Base-by-base conservation (phyloP, 305 asterid species). In the Rubia occidens region DNA sequence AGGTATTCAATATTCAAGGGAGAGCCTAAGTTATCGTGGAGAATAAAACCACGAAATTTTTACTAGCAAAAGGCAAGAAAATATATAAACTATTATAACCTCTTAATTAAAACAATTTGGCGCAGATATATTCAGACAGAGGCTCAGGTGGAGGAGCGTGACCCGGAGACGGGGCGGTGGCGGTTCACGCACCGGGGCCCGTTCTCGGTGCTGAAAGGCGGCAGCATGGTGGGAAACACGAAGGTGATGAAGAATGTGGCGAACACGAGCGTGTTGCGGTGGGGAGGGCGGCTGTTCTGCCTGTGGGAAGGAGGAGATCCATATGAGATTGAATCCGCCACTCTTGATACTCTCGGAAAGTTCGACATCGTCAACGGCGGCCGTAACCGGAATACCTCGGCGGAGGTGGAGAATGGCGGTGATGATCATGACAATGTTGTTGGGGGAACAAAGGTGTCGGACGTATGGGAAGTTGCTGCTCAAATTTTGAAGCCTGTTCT, bases 211-310 rank as follows among this genome's bases (percentile, higher is more conserved):
- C 45, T 93, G 56, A 89, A 86, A 76, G 97, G 98, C 0, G 95
- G 87, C 54, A 87, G 79, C 9, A 90, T 88, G 91, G 82, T 88
- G 43, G 98, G 98, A 37, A 92, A 92, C 3, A 90, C 98, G 0
- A 93, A 93, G 83, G 98, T 93, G 17, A 93, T 93, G 98, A 93
- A 93, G 74, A 93, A 93, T 79, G 98, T 93, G 21, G 98, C 98
- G 3, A 93, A 93, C 39, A 93, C 98, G 42, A 93, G 98, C 61
- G 98, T 93, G 11, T 29, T 93, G 13, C 80, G 75, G 62, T 93
- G 98, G 98, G 96, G 85, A 40, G 95, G 90, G 43, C 78, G 97
- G 77, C 71, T 93, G 72, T 80, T 93, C 47, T 90, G 97, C 71
- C 55, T 93, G 67, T 93, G 98, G 98, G 98, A 93, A 81, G 98